Percentiles rank a stretch among this genome's conserved stretches.
Evolutionary conservation across 306 rosid genomes (phyloP).

Genomic region (Trifolium subterraneum): DNA sequence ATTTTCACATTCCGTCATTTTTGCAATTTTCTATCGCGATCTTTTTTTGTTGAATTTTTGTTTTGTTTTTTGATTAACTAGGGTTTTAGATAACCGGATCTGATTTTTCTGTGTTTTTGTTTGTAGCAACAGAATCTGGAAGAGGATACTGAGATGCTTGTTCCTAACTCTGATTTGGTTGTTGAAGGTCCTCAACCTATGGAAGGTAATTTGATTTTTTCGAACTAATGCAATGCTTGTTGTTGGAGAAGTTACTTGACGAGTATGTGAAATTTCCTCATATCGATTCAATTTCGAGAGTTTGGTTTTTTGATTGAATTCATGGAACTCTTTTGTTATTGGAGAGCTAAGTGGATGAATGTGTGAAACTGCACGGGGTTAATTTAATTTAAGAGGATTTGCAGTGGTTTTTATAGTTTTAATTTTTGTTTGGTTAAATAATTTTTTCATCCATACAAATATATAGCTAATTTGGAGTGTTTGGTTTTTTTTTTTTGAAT

Average conservation of each 20-base stretch:
- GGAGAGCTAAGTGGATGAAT: not conserved
- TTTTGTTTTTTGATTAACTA: conserved; percentile 14
- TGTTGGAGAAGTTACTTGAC: not conserved
- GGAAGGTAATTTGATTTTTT: conserved; percentile 50
- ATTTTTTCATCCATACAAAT: not conserved
- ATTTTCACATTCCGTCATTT: not conserved
- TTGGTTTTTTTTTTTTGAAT: not conserved
- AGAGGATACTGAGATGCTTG: conserved; percentile 63
- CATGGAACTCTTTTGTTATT: not conserved
- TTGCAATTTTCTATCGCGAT: not conserved
- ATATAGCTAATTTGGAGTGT: not conserved
- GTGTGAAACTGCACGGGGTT: not conserved
- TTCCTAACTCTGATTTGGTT: conserved; percentile 52
- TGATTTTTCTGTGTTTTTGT: conserved; percentile 14
- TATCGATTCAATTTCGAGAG: not conserved
- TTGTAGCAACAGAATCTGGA: conserved; percentile 33
- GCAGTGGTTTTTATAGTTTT: not conserved
- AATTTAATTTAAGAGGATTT: not conserved
- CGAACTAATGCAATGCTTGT: conserved; percentile 16
- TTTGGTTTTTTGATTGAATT: not conserved
- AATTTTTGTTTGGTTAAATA: not conserved
- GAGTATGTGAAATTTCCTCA: not conserved
- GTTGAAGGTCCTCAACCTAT: conserved; percentile 64
- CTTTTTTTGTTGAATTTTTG: not conserved
- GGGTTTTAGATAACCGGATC: conserved; percentile 42